Evolutionary conservation across 176 grass and related monocot genomes (phyloP), one percentile per base, ranked within the genome.

Genomic region (Carex scoparia): DNA sequence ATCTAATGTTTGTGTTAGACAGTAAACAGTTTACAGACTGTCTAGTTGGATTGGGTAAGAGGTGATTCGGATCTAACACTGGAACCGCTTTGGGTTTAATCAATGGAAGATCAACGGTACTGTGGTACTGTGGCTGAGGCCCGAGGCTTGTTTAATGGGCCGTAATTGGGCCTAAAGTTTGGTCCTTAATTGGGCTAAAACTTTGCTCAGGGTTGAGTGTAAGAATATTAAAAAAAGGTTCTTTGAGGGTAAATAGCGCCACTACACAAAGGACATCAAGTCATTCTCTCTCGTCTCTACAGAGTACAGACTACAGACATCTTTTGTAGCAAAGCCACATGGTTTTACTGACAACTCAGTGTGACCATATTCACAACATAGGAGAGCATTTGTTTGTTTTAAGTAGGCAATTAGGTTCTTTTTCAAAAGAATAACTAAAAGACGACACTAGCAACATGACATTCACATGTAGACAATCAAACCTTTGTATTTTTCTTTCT

Each of bases 181-280:
- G 48, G 48, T 9, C 48, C 48, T 51, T 11, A 51, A 51, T 51
- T 51, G 48, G 11, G 48, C 48, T 51, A 2, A 51, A 51, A 49
- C 48, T 51, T 51, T 10, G 48, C 48, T 51, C 9, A 51, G 10
- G 48, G 9, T 51, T 51, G 48, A 10, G 10, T 10, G 23, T 10
- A 9, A 51, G 8, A 51, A 51, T 51, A 11, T 11, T 2, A 7
- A 28, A 30, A 14, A 31, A 78, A 72, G 7, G 64, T 69, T 84
- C 64, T 69, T 27, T 7, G 1, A 2, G 28, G 56, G 32, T 48
- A 74, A 74, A 73, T 74, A 72, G 10, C 32, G 15, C 64, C 82
- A 69, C 18, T 40, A 84, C 82, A 74, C 65, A 84, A 84, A 84
- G 10, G 82, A 84, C 82, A 84, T 27, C 13, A 28, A 73, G 16